Evolutionary conservation across 2,329 filamentous ascomycete species (phyloP).

Genomic region (Colletotrichum lini): DNA sequence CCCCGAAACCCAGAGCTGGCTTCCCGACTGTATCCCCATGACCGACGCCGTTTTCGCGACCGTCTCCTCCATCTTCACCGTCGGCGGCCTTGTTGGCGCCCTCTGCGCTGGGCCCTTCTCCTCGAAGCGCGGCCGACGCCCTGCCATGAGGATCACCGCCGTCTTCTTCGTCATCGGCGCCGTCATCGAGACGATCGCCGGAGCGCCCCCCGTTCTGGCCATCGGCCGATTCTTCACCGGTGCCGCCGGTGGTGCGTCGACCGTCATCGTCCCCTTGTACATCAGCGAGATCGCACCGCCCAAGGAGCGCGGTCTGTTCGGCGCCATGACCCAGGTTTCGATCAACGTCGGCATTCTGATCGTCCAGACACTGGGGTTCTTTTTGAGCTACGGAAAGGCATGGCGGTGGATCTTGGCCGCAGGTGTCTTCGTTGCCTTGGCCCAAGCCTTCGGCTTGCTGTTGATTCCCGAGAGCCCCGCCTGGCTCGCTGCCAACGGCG

Average conservation of each 20-base stretch:
- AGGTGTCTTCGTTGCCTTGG: constrained; percentile 76
- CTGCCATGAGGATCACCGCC: constrained; percentile 83
- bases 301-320: constrained; percentile 82
- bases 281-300: constrained; percentile 92
- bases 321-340: constrained; percentile 89
- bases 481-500: constrained; percentile 83
- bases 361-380: constrained; percentile 88
- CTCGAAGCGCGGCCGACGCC: constrained; percentile 80
- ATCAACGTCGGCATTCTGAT: constrained; percentile 92
- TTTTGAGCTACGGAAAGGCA: constrained; percentile 81
- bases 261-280: constrained; percentile 94
- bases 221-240: constrained; percentile 86
- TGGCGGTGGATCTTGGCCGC: constrained; percentile 89
- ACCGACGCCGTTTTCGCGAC: constrained; percentile 84
- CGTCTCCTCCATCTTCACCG: constrained; percentile 90
- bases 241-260: constrained; percentile 87
- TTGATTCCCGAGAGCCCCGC: constrained; percentile 89
- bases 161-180: constrained; percentile 84
- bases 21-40: constrained; percentile 92
- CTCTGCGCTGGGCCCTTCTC: constrained; percentile 85
- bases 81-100: constrained; percentile 89
- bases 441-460: constrained; percentile 79
- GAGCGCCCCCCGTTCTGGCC: constrained; percentile 76
- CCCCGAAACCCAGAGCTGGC: constrained; percentile 50
- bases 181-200: constrained; percentile 79